Percentiles rank a stretch among this genome's conserved stretches.
Conservation (phyloP, 495 filamentous ascomycete species). For the Melanomma pulvis-pyrius region DNA sequence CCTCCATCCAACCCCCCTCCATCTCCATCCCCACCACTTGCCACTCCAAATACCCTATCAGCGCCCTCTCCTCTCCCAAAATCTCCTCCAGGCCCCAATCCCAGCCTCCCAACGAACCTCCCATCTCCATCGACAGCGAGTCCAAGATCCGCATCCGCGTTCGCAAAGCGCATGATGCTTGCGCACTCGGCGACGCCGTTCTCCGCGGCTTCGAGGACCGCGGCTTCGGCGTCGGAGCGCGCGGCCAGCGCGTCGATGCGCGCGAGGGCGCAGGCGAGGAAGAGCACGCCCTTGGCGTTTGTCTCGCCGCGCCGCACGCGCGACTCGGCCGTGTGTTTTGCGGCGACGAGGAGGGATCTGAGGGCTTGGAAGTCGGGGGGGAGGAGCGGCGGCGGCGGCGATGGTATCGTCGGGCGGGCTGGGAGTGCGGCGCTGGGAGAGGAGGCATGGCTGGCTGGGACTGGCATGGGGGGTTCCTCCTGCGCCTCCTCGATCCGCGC, state of each 20-base stretch:
- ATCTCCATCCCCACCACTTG: background rate
- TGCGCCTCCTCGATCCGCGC: slow-evolving; percentile 8
- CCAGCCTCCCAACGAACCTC: background rate
- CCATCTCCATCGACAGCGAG: background rate
- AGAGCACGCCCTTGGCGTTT: slow-evolving; percentile 15
- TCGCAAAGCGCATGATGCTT: background rate
- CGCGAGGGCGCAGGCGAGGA: slow-evolving; percentile 10
- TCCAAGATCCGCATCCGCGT: background rate
- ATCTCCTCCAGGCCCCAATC: background rate
- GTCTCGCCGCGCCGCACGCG: slow-evolving; percentile 15
- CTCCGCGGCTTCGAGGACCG: slow-evolving; percentile 13
- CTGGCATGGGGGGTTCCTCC: background rate
- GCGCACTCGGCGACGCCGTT: background rate
- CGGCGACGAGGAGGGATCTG: background rate
- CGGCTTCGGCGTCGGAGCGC: background rate
- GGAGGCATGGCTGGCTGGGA: background rate
- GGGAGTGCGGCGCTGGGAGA: background rate
- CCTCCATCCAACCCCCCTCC: background rate
- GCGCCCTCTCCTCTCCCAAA: background rate
- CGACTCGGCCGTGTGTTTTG: background rate
- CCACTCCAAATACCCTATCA: background rate
- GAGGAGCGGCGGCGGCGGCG: background rate
- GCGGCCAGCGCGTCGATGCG: slow-evolving; percentile 10
- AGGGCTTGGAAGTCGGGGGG: background rate
- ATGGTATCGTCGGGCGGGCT: too few species aligned